These are phyloP conservation scores for Exophiala aquamarina DNA, from an alignment of 2,329 filamentous ascomycete species.

Conservation along the genomic window DNA sequence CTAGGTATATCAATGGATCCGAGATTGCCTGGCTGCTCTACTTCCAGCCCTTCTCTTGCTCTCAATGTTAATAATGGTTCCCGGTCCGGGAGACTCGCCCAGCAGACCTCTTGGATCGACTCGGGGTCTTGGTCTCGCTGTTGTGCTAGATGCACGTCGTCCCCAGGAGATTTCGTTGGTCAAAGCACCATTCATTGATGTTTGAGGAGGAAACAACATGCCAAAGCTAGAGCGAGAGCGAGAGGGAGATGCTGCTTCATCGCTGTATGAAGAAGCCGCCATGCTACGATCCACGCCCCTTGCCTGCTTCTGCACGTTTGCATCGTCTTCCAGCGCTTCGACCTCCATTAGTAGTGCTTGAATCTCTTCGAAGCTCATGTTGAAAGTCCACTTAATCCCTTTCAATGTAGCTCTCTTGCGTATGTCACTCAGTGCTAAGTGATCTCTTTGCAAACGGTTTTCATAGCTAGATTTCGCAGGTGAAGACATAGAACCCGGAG, in stretches of 20 bases:
- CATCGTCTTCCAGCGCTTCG: slow-evolving; percentile 11
- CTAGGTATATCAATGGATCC: not conserved
- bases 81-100: slow-evolving; percentile 21
- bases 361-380: slow-evolving; percentile 22
- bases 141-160: slow-evolving; percentile 11
- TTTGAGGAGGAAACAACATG: not conserved
- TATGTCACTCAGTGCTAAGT: slow-evolving; percentile 14
- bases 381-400: slow-evolving; percentile 20
- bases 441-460: slow-evolving; percentile 17
- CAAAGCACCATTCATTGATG: not conserved
- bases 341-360: slow-evolving; percentile 10
- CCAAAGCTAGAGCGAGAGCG: not conserved
- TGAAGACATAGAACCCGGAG: not conserved
- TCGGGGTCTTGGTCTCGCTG: slow-evolving; percentile 18
- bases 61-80: slow-evolving; percentile 23
- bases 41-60: slow-evolving; percentile 7
- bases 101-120: slow-evolving; percentile 20
- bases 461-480: slow-evolving; percentile 14
- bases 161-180: not conserved
- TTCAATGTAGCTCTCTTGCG: slow-evolving; percentile 12
- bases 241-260: not conserved
- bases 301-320: not conserved
- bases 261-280: too few relatives aligned
- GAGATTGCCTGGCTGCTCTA: slow-evolving; percentile 3
- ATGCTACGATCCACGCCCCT: not conserved